A percentile compares a stretch with the other conserved stretches of the same genome.
phyloP scores from a whole-genome alignment of 768 basidiomycete genomes.

The Agrocybe chaxingu region DNA sequence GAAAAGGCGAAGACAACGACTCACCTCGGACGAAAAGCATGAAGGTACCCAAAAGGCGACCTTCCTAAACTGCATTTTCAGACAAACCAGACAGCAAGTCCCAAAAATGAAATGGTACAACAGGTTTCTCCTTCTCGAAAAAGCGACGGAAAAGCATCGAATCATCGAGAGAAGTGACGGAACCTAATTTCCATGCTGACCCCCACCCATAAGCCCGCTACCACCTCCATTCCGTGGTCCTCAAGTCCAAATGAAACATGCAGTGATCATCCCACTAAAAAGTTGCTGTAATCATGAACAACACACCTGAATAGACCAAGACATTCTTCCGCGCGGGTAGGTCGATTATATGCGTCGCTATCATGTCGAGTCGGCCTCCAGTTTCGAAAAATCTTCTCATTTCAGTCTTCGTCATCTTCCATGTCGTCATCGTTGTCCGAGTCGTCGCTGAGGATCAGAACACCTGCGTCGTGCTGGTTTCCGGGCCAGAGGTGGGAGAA shows the following conservation, averaged over 20 bases:
- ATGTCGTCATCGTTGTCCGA: conserved; percentile 34
- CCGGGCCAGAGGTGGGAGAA: conserved; percentile 41
- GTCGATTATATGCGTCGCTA: neutral
- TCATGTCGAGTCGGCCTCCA: too few species aligned
- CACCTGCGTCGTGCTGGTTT: conserved; percentile 33
- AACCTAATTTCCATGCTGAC: too few species aligned
- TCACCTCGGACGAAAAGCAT: too few species aligned
- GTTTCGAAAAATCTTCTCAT: neutral
- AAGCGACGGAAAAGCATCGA: too few species aligned
- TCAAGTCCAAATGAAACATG: neutral
- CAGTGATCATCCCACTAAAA: conserved; percentile 2
- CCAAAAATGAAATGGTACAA: too few species aligned
- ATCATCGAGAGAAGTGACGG: too few species aligned
- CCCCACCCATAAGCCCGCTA: too few species aligned
- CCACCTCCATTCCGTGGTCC: neutral
- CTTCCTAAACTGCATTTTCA: too few species aligned
- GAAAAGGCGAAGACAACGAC: too few species aligned
- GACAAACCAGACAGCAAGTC: too few species aligned
- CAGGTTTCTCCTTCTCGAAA: too few species aligned
- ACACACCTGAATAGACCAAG: conserved; percentile 15
- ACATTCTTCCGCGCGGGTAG: neutral
- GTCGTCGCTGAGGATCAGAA: conserved; percentile 51
- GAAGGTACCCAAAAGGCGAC: too few species aligned
- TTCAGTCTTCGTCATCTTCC: conserved; percentile 17
- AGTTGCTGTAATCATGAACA: conserved; percentile 11